A percentile compares a stretch with the other conserved stretches of the same genome.
These are phyloP conservation scores for Dalbergia cochinchinensis DNA, from an alignment of 306 rosid species.

Conservation along the genomic window DNA sequence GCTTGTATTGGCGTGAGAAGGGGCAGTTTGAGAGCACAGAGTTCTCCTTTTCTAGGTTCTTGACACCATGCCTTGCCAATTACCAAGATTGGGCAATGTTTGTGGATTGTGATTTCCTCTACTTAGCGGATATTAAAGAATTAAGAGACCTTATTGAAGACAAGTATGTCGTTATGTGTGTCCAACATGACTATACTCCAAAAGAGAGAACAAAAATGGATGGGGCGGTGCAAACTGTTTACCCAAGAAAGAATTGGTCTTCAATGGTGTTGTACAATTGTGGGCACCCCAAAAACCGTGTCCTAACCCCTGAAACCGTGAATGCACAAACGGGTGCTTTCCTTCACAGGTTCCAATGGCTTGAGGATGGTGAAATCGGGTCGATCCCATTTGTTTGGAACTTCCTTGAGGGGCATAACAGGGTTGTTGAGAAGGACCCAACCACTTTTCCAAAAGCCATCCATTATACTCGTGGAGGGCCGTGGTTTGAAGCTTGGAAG, in stretches of 20 bases:
- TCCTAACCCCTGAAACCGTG: constrained; percentile 60
- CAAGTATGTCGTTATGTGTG: constrained; percentile 70
- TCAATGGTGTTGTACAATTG: constrained; percentile 78
- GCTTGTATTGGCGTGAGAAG: constrained; percentile 73
- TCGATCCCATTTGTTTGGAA: constrained; percentile 76
- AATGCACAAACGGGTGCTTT: constrained; percentile 71
- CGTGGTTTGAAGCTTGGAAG: constrained; percentile 88
- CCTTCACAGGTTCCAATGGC: constrained; percentile 82
- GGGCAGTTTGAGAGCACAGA: constrained; percentile 74
- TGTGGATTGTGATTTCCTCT: constrained; percentile 79
- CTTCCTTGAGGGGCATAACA: constrained; percentile 78
- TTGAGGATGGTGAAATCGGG: constrained; percentile 72
- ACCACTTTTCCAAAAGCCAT: constrained; percentile 66
- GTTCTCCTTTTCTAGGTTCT: constrained; percentile 72
- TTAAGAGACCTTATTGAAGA: constrained; percentile 59
- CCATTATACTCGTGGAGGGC: constrained; percentile 81
- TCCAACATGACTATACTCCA: constrained; percentile 73
- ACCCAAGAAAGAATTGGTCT: constrained; percentile 81
- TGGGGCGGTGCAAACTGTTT: constrained; percentile 75
- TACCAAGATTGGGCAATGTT: constrained; percentile 77
- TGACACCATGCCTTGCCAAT: constrained; percentile 67
- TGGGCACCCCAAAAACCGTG: constrained; percentile 66
- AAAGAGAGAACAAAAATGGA: constrained; percentile 80
- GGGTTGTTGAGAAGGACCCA: constrained; percentile 55
- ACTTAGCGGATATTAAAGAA: constrained; percentile 68